Percentiles rank a stretch among this genome's conserved stretches.
These are phyloP conservation scores for Amanita rubescens DNA, from an alignment of 768 basidiomycete genomes.

Conservation along the genomic window DNA sequence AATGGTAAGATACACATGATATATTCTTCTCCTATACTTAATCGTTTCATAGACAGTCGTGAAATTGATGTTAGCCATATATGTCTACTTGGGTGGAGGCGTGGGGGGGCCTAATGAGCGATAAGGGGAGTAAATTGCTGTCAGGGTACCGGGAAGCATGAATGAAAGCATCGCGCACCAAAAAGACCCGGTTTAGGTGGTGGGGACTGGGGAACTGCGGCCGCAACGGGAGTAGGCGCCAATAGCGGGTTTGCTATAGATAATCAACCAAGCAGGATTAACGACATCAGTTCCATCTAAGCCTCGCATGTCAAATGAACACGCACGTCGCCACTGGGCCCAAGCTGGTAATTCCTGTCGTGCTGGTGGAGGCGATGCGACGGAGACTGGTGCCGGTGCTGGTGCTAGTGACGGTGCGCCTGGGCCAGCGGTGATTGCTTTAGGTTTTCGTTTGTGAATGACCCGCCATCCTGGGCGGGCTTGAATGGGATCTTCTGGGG, in stretches of 20 bases:
- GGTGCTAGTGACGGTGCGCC: constrained; percentile 31
- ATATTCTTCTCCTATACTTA: too few species aligned
- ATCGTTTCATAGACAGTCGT: too few species aligned
- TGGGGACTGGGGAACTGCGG: constrained; percentile 33
- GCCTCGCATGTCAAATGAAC: not conserved
- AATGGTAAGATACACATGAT: too few species aligned
- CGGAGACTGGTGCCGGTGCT: constrained; percentile 32
- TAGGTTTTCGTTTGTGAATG: constrained; percentile 55
- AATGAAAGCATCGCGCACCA: constrained; percentile 28
- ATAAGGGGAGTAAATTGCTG: too few species aligned
- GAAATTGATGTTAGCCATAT: too few species aligned
- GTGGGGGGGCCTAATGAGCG: constrained; percentile 24
- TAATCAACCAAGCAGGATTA: too few species aligned
- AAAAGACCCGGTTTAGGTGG: constrained; percentile 58
- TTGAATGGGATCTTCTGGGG: constrained; percentile 41
- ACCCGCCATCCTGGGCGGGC: constrained; percentile 71
- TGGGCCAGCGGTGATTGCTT: constrained; percentile 33
- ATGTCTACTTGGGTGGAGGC: constrained; percentile 33
- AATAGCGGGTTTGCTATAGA: constrained; percentile 56
- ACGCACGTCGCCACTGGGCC: constrained; percentile 81
- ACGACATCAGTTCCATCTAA: not conserved
- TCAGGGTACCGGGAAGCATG: too few species aligned
- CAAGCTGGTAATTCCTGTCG: constrained; percentile 63
- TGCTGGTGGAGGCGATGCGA: constrained; percentile 32
- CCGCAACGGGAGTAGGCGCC: constrained; percentile 37